These are phyloP conservation scores for Pseudopithomyces chartarum DNA, from an alignment of 2,329 filamentous ascomycete genomes.

Conservation along the genomic window DNA sequence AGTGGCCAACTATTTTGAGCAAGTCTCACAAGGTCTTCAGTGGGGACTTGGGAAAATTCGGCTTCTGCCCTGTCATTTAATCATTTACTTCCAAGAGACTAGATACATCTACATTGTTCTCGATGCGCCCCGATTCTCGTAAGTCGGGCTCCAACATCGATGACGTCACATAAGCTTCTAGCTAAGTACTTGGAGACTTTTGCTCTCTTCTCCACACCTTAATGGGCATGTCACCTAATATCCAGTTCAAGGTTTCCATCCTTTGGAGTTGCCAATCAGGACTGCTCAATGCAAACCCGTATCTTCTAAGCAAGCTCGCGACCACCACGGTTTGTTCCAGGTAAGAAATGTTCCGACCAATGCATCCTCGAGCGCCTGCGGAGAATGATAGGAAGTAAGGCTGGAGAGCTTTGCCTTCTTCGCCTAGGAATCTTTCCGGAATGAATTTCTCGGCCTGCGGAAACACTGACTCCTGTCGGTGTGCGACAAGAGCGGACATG, in stretches of 20 bases:
- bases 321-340: constrained; percentile 39
- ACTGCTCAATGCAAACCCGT: constrained; percentile 44
- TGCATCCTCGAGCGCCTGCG: constrained; percentile 34
- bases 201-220: constrained; percentile 42
- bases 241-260: constrained; percentile 46
- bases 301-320: constrained; percentile 41
- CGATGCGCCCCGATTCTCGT: constrained; percentile 7
- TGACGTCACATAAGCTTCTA: constrained; percentile 6
- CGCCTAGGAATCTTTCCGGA: constrained; percentile 45
- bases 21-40: no score
- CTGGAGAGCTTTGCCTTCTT: constrained; percentile 35
- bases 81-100: neutral
- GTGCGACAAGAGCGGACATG: constrained; percentile 57
- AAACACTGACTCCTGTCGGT: constrained; percentile 32
- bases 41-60: no score
- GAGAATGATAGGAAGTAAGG: constrained; percentile 38
- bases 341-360: constrained; percentile 38
- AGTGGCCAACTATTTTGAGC: no score
- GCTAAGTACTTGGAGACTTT: constrained; percentile 11
- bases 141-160: constrained; percentile 5
- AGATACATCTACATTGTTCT: neutral
- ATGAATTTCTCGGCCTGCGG: constrained; percentile 36
- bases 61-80: no score
- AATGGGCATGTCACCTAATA: constrained; percentile 45
- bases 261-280: constrained; percentile 42